phyloP scores from a whole-genome alignment of 805 yeast species.

The Starmerella geochares region DNA sequence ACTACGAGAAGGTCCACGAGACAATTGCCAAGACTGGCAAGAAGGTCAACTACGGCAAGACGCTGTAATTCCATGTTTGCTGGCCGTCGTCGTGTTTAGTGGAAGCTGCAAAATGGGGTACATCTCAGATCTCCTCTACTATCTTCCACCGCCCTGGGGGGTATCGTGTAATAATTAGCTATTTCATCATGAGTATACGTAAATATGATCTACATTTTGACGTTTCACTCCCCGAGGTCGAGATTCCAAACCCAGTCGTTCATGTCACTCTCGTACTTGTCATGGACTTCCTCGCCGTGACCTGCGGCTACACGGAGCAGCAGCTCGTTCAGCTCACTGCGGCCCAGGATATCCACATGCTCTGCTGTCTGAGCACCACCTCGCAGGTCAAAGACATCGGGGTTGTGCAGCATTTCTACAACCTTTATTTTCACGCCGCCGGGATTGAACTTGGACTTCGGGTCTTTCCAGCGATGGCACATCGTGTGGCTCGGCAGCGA shows the following conservation, averaged over 20 bases:
- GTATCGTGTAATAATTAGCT: no score
- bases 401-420: slow-evolving; percentile 88
- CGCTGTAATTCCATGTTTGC: no score
- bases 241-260: slow-evolving; percentile 50
- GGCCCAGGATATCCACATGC: slow-evolving; percentile 91
- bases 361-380: slow-evolving; percentile 98
- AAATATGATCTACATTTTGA: neutral
- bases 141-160: no score
- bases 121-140: no score
- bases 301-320: slow-evolving; percentile 77
- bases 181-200: neutral
- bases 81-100: no score
- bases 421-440: slow-evolving; percentile 60
- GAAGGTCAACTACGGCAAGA: slow-evolving; percentile 57
- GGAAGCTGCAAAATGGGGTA: no score
- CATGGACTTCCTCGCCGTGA: slow-evolving; percentile 54
- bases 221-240: slow-evolving; percentile 35
- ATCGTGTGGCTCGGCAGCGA: slow-evolving; percentile 76
- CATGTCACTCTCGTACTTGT: slow-evolving; percentile 49
- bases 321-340: slow-evolving; percentile 83
- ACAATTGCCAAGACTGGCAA: slow-evolving; percentile 88
- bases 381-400: slow-evolving; percentile 83
- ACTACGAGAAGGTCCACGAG: slow-evolving; percentile 67
- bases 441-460: slow-evolving; percentile 60
- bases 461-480: slow-evolving; percentile 83